A percentile compares a stretch with the other conserved stretches of the same genome.
These are phyloP conservation scores for Cubamyces sp. DNA, from an alignment of 768 basidiomycete species.

Conservation along the genomic window DNA sequence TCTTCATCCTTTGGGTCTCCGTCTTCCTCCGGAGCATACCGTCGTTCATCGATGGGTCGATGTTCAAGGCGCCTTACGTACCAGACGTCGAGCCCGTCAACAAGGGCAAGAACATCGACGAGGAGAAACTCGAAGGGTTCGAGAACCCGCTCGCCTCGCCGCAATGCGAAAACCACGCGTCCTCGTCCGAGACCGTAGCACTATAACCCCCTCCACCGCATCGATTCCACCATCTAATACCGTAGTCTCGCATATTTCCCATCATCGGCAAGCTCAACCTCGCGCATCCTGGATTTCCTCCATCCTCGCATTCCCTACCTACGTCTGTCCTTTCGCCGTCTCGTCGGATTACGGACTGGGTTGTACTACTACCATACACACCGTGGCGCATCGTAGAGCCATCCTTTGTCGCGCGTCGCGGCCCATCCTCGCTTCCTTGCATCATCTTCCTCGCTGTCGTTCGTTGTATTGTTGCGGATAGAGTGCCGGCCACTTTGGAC, in stretches of 20 bases:
- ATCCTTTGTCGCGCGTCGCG: constrained; percentile 1
- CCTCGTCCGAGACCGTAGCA: constrained; percentile 15
- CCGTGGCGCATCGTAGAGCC: constrained; percentile 7
- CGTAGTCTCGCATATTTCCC: too few species aligned
- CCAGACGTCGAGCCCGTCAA: constrained; percentile 22
- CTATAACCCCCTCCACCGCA: constrained; percentile 2
- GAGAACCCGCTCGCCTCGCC: not conserved
- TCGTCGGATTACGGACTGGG: constrained; percentile 3
- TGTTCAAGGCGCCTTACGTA: constrained; percentile 52
- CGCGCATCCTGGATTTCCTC: not conserved
- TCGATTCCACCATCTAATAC: not conserved
- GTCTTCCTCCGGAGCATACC: constrained; percentile 49
- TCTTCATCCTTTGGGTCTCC: constrained; percentile 47
- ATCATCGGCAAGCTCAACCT: not conserved
- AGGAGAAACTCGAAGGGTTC: constrained; percentile 22
- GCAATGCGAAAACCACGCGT: not conserved
- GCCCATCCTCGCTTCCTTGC: too few species aligned
- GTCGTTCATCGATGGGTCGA: constrained; percentile 48
- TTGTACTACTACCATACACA: constrained; percentile 19
- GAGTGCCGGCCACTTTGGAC: constrained; percentile 25
- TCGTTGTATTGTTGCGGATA: constrained; percentile 19
- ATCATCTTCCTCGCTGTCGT: not conserved
- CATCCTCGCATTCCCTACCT: not conserved
- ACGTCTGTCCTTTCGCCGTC: constrained; percentile 5
- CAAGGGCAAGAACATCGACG: constrained; percentile 8